phyloP scores from a whole-genome alignment of 345 rosid species.

The Noccaea caerulescens region DNA sequence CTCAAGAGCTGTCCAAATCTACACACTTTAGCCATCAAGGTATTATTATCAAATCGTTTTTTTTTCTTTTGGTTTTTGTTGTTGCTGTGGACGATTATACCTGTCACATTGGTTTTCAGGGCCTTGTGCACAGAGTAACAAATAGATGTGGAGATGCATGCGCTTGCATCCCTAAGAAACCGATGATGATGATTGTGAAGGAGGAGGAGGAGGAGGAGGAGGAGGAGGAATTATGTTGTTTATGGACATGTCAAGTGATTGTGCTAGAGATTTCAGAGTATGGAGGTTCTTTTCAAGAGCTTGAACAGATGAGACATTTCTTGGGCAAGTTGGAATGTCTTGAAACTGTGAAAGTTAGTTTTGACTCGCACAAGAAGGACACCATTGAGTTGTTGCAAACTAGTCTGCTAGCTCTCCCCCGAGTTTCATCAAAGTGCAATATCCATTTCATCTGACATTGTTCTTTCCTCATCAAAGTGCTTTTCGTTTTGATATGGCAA shows the following conservation, averaged over 20 bases:
- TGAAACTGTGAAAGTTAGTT: not conserved
- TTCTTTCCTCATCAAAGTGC: not conserved
- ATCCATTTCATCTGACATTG: not conserved
- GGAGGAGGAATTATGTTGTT: not conserved
- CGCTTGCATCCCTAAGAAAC: not conserved
- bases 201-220: not conserved
- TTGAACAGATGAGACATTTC: not conserved
- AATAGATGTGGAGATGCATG: not conserved
- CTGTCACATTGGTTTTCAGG: not conserved
- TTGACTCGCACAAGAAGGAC: not conserved
- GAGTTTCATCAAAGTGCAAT: not conserved
- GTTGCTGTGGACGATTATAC: not conserved
- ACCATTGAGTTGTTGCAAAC: not conserved
- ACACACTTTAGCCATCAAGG: not conserved
- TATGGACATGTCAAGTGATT: not conserved
- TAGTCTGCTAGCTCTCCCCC: not conserved
- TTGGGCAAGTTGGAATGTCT: slow-evolving; percentile 1
- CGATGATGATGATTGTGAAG: too few relatives aligned
- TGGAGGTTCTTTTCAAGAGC: not conserved
- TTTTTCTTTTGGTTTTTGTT: too few relatives aligned
- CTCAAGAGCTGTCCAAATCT: not conserved
- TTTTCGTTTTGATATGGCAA: too few relatives aligned
- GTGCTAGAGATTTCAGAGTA: not conserved
- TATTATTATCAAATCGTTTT: not conserved
- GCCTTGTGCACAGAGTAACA: not conserved